These are phyloP conservation scores for Calonectria fujianensis DNA, from an alignment of 2,329 filamentous ascomycete genomes.

Conservation along the genomic window DNA sequence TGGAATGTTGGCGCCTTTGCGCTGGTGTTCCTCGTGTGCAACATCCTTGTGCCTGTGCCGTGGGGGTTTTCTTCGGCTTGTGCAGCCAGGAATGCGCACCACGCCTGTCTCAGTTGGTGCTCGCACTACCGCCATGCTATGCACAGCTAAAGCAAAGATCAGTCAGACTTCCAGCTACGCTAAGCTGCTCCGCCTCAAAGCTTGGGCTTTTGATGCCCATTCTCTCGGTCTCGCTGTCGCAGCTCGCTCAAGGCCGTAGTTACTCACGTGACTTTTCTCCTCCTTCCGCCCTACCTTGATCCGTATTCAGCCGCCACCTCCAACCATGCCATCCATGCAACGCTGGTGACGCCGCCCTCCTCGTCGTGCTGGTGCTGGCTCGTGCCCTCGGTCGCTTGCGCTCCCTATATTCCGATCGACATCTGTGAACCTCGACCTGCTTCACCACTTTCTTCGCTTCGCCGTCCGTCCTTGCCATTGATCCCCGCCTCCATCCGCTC, in stretches of 20 bases:
- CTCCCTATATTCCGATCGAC: slow-evolving; percentile 39
- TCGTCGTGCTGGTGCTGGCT: slow-evolving; percentile 37
- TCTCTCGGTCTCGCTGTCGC: slow-evolving; percentile 28
- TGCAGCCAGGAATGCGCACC: slow-evolving; percentile 21
- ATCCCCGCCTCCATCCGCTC: slow-evolving; percentile 43
- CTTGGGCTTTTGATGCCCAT: slow-evolving; percentile 33
- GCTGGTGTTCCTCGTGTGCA: not conserved
- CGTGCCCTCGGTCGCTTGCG: slow-evolving; percentile 42
- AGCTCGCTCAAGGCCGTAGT: slow-evolving; percentile 4
- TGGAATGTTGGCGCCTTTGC: not conserved
- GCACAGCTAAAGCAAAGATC: slow-evolving; percentile 7
- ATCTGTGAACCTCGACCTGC: slow-evolving; percentile 29
- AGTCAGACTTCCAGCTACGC: slow-evolving; percentile 23
- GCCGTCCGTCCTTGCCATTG: slow-evolving; percentile 37
- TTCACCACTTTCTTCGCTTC: slow-evolving; percentile 33
- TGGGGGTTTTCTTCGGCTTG: slow-evolving; percentile 13
- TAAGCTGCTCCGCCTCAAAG: slow-evolving; percentile 40
- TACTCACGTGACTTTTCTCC: slow-evolving; percentile 32
- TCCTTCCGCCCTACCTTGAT: slow-evolving; percentile 12
- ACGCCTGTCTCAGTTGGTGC: slow-evolving; percentile 26
- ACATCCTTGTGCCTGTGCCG: slow-evolving; percentile 20
- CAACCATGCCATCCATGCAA: slow-evolving; percentile 39
- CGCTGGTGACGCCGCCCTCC: slow-evolving; percentile 38
- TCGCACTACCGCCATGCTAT: slow-evolving; percentile 21
- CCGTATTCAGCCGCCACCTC: slow-evolving; percentile 39